Evolutionary conservation across 352 stramenopile species (phyloP).

Genomic region (Phytophthora sojae): DNA sequence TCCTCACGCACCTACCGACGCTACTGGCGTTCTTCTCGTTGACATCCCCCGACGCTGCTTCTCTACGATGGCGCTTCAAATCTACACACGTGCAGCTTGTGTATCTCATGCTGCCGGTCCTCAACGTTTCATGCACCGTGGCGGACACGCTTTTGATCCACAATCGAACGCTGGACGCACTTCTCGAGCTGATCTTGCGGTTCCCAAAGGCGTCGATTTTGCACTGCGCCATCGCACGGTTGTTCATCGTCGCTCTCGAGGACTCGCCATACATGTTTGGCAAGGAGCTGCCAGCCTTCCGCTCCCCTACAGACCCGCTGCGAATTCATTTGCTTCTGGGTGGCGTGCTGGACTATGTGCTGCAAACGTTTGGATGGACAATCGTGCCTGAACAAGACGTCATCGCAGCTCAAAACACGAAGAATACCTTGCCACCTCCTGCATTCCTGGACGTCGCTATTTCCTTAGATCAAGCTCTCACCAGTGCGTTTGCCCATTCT

Average conservation of each 20-base stretch:
- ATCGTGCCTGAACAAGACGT: slow-evolving; percentile 11
- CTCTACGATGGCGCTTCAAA: slow-evolving; percentile 50
- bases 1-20: slow-evolving; percentile 51
- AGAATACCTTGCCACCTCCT: slow-evolving; percentile 37
- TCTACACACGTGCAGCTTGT: slow-evolving; percentile 72
- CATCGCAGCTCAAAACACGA: neutral
- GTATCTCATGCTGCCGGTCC: slow-evolving; percentile 79
- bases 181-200: slow-evolving; percentile 92
- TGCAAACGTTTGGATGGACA: slow-evolving; percentile 45
- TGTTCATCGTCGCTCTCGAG: slow-evolving; percentile 84
- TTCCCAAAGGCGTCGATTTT: slow-evolving; percentile 91
- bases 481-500: slow-evolving; percentile 61
- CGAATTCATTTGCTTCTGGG: slow-evolving; percentile 64
- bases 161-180: slow-evolving; percentile 46
- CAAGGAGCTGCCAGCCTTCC: slow-evolving; percentile 73
- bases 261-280: slow-evolving; percentile 85
- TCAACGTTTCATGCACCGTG: slow-evolving; percentile 72
- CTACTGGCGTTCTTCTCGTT: slow-evolving; percentile 49
- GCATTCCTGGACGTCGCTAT: slow-evolving; percentile 79
- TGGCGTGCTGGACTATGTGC: slow-evolving; percentile 51
- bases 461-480: slow-evolving; percentile 78
- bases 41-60: slow-evolving; percentile 14
- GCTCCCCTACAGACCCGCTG: slow-evolving; percentile 57
- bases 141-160: slow-evolving; percentile 58
- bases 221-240: slow-evolving; percentile 63